phyloP scores from a whole-genome alignment of 2,329 filamentous ascomycete genomes.

The Sporothrix schenckii region DNA sequence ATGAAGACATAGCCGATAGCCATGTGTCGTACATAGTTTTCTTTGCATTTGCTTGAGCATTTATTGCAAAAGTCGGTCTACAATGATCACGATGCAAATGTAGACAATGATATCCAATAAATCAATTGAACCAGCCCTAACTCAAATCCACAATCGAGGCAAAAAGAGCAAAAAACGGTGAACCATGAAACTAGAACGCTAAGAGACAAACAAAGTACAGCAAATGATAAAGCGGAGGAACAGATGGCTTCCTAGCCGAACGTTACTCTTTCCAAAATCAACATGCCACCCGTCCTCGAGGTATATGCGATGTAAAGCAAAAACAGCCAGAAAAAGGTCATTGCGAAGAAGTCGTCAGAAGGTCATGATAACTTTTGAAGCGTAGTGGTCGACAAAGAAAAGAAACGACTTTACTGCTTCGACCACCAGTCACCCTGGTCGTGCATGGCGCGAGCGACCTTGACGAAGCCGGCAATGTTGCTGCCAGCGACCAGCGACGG shows the following conservation, averaged over 20 bases:
- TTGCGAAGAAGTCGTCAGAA: conserved; percentile 14
- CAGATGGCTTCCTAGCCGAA: neutral
- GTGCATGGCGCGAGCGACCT: conserved; percentile 92
- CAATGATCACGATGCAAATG: neutral
- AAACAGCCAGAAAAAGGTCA: neutral
- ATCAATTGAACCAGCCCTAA: conserved; percentile 28
- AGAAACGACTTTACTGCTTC: conserved; percentile 34
- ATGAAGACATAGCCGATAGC: too few species aligned
- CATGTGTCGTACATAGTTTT: too few species aligned
- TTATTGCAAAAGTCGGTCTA: too few species aligned
- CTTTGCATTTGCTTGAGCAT: too few species aligned
- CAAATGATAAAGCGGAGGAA: conserved; percentile 4
- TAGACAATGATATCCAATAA: conserved; percentile 3
- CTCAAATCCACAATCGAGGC: conserved; percentile 16
- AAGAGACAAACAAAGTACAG: conserved; percentile 22
- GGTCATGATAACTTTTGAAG: conserved; percentile 19
- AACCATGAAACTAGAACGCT: conserved; percentile 19
- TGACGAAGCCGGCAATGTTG: conserved; percentile 97
- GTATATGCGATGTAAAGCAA: conserved; percentile 8
- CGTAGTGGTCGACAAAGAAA: conserved; percentile 13
- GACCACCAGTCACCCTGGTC: conserved; percentile 94
- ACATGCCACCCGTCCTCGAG: conserved; percentile 8
- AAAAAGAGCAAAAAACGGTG: conserved; percentile 5
- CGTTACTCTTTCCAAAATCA: conserved; percentile 2
- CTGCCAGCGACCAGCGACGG: conserved; percentile 88